Base-by-base conservation (phyloP, 306 rosid species). In the Cucumis melo region DNA sequence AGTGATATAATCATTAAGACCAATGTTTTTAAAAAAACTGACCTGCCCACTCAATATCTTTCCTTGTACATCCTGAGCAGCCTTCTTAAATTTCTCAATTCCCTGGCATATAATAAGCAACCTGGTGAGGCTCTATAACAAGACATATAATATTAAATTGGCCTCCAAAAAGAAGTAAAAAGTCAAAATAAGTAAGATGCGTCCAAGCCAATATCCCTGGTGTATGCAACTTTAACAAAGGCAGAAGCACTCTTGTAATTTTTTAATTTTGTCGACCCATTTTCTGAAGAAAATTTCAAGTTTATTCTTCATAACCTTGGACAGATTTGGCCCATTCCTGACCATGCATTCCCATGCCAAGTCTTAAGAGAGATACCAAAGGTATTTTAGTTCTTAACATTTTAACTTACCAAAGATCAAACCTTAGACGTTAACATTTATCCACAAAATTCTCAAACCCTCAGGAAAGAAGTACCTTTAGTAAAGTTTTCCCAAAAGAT, bases 31-130 rank as follows among this genome's bases (percentile, higher is more conserved):
- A 32, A 68, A 62, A 67, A 75, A 60, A 87, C 92, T 87, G 78
- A 84, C 99, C 99, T 95, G 93, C 66, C 99, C 99, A 68, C 96
- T 90, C 82, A 95, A 83, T 80, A 57, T 83, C 84, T 90, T 89
- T 74, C 93, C 96, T 81, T 92, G 88, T 80, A 92, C 90, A 82
- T 92, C 93, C 78, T 81, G 90, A 87, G 89, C 91, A 59, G 99
- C 95, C 79, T 83, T 83, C 84, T 92, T 86, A 81, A 95, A 95
- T 83, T 87, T 95, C 81, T 92, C 99, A 72, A 95, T 95, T 58
- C 99, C 99, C 99, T 95, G 79, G 36, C 72, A 53, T 79, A 78
- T 79, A 55, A 75, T 19, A 48, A 80, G 81, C 19, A 36, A 84
- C 23, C 39, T 8, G 64, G 44, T 65, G 67, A 63, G 29, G 72